Conservation (phyloP, 1,284 basidiomycete species). For the Puccinia polysora region DNA sequence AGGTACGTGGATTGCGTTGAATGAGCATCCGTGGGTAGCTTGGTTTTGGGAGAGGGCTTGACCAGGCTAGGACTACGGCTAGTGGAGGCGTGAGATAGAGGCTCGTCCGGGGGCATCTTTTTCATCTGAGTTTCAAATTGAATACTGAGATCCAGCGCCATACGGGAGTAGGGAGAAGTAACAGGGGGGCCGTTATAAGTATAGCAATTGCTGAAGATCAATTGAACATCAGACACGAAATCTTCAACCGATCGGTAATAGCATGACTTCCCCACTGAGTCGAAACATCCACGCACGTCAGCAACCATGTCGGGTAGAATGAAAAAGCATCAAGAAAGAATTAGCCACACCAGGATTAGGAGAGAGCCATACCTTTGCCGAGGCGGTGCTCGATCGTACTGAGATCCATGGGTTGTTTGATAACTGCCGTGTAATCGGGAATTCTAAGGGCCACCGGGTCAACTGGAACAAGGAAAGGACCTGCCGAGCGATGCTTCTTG, state of each 20-base stretch:
- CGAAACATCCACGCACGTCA: background rate
- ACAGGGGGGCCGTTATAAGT: constrained; percentile 77
- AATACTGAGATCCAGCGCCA: constrained; percentile 75
- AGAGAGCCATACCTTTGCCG: constrained; percentile 44
- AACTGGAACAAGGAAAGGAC: constrained; percentile 79
- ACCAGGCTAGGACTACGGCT: constrained; percentile 34
- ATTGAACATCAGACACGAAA: constrained; percentile 73
- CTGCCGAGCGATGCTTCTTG: constrained; percentile 79
- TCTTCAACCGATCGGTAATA: constrained; percentile 60
- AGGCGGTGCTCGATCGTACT: constrained; percentile 89
- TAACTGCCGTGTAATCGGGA: constrained; percentile 81
- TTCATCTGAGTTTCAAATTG: constrained; percentile 84
- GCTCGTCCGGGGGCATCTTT: constrained; percentile 70
- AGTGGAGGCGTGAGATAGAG: constrained; percentile 27
- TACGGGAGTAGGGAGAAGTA: constrained; percentile 71
- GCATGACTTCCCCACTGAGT: constrained; percentile 24
- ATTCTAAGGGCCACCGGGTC: constrained; percentile 83
- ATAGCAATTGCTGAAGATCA: constrained; percentile 81
- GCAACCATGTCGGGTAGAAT: background rate
- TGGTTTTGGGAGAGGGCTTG: constrained; percentile 38
- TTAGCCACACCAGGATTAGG: background rate
- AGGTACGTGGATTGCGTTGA: background rate
- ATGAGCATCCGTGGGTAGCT: constrained; percentile 50
- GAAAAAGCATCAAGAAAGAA: background rate
- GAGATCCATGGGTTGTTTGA: constrained; percentile 91